Conservation (phyloP, 306 rosid genomes). For the Quercus robur region DNA sequence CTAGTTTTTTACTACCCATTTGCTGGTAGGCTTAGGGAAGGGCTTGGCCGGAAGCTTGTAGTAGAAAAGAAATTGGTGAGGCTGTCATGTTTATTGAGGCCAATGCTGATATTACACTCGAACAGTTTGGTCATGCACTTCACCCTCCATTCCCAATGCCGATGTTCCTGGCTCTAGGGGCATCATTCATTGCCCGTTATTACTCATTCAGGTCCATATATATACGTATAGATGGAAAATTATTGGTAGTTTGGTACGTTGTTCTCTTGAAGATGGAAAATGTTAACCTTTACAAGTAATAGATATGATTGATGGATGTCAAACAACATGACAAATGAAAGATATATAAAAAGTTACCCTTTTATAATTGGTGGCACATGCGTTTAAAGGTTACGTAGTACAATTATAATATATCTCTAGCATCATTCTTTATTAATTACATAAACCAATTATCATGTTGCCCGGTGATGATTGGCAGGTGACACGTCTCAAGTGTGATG, state of each 20-base stretch:
- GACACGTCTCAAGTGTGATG: constrained; percentile 36
- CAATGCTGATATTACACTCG: not conserved
- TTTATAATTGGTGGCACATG: too few relatives aligned
- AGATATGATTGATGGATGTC: too few relatives aligned
- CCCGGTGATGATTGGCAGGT: constrained; percentile 3
- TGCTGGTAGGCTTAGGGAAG: constrained; percentile 36
- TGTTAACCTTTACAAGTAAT: too few relatives aligned
- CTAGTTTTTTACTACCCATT: constrained; percentile 40
- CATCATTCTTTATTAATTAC: too few relatives aligned
- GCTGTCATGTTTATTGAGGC: not conserved
- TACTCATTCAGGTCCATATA: not conserved
- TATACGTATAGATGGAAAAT: too few relatives aligned
- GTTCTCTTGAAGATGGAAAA: too few relatives aligned
- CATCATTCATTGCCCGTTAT: not conserved
- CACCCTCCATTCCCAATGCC: constrained; percentile 1
- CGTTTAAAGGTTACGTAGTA: too few relatives aligned
- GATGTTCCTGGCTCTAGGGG: not conserved
- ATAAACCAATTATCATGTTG: too few relatives aligned
- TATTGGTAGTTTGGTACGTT: too few relatives aligned
- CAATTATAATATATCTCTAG: too few relatives aligned
- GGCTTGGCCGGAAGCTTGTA: constrained; percentile 20
- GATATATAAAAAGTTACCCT: too few relatives aligned
- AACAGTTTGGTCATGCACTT: not conserved
- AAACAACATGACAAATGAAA: too few relatives aligned
- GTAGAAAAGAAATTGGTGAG: not conserved